A percentile compares a stretch with the other conserved stretches of the same genome.
Conservation (phyloP, 2,329 filamentous ascomycete species). For the Beauveria bassiana region DNA sequence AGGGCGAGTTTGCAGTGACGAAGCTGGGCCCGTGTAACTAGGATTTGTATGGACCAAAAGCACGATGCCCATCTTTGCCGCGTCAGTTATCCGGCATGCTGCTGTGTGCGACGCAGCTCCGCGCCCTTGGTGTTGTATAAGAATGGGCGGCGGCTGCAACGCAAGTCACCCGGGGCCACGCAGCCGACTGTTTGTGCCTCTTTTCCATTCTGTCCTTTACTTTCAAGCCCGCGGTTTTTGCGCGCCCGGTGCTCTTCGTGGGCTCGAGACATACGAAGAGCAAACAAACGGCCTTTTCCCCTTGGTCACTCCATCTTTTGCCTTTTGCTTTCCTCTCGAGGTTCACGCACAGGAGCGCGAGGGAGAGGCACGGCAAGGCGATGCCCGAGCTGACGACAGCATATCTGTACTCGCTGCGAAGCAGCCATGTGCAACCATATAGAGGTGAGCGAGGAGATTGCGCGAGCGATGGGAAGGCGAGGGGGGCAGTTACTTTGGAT, state of each 20-base stretch:
- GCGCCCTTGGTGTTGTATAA: neutral
- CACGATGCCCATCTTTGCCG: neutral
- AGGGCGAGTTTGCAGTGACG: neutral
- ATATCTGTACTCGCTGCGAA: neutral
- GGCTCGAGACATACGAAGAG: no score
- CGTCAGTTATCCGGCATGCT: neutral
- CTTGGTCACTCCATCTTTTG: neutral
- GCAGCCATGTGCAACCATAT: slow-evolving; percentile 3
- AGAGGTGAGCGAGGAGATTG: neutral
- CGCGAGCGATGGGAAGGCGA: no score
- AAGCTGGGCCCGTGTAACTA: neutral
- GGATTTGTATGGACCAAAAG: neutral
- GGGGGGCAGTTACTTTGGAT: neutral
- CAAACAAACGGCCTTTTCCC: no score
- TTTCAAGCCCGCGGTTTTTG: no score
- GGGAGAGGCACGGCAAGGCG: no score
- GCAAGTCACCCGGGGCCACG: neutral
- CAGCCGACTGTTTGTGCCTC: neutral
- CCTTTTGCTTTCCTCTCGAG: neutral
- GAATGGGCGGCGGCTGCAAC: neutral
- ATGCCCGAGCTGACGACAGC: no score
- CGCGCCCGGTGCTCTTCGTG: no score
- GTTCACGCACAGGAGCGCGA: no score
- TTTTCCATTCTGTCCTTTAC: neutral
- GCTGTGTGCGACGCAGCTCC: neutral